Conservation (phyloP, 805 yeast species). For the Pichia thaimueangensis region DNA sequence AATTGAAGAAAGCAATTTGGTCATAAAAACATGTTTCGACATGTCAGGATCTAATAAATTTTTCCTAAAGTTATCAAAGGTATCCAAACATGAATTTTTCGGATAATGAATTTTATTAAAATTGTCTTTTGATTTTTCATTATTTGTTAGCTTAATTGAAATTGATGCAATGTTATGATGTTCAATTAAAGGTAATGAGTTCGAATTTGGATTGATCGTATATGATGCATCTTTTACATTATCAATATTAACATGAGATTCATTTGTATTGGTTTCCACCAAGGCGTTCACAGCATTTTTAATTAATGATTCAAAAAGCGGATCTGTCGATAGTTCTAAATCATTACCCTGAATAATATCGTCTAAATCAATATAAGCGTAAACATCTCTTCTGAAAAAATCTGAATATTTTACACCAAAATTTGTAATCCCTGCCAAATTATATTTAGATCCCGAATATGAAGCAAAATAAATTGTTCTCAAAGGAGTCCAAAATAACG, state of each 20-base stretch:
- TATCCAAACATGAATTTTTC: conserved; percentile 54
- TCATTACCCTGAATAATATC: conserved; percentile 51
- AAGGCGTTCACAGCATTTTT: conserved; percentile 33
- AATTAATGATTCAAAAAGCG: conserved; percentile 49
- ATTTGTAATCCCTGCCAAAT: conserved; percentile 79
- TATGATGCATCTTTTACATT: conserved; percentile 15
- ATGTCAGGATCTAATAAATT: conserved; percentile 48
- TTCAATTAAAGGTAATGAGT: conserved; percentile 50
- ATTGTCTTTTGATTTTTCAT: conserved; percentile 9
- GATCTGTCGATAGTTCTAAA: conserved; percentile 49
- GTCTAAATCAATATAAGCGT: conserved; percentile 66
- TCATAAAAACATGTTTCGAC: conserved; percentile 48
- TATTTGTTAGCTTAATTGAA: conserved; percentile 42
- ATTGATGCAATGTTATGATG: conserved; percentile 65
- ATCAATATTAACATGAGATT: conserved; percentile 45
- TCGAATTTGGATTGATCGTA: conserved; percentile 4
- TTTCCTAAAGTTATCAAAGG: conserved; percentile 47
- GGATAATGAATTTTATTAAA: conserved; percentile 35
- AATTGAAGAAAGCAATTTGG: conserved; percentile 47
- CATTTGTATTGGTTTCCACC: conserved; percentile 19
- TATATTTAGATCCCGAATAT: conserved; percentile 76
- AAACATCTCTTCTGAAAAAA: conserved; percentile 52
- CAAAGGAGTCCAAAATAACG: conserved; percentile 74
- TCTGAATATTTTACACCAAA: conserved; percentile 56
- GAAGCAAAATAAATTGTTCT: conserved; percentile 78